phyloP scores from a whole-genome alignment of 441 rosid genomes.

The Populus hybrid region DNA sequence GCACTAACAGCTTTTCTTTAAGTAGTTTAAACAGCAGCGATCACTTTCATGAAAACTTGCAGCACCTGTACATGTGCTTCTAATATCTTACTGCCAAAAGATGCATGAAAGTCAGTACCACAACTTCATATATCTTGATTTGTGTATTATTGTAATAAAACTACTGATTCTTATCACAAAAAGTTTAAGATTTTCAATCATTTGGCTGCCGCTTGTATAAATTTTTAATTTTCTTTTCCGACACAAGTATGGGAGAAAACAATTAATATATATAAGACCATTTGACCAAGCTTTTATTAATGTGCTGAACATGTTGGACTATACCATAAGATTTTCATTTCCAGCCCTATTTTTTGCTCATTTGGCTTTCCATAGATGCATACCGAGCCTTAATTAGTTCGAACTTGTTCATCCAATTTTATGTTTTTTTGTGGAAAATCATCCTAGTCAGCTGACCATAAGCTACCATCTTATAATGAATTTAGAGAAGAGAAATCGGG shows the following conservation, averaged over 20 bases:
- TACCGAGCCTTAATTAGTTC: neutral
- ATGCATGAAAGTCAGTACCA: neutral
- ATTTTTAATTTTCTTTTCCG: neutral
- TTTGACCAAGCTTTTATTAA: neutral
- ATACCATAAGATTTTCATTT: neutral
- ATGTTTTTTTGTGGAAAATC: too few relatives aligned
- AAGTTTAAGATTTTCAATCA: too few relatives aligned
- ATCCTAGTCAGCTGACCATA: neutral
- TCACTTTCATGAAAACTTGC: neutral
- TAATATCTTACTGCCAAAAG: neutral
- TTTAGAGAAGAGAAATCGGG: neutral
- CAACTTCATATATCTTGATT: neutral
- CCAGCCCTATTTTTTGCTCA: neutral
- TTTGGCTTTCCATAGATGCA: neutral
- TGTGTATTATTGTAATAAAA: neutral
- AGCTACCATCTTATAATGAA: neutral
- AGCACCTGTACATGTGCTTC: neutral
- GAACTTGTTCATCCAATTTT: too few relatives aligned
- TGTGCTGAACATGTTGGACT: neutral
- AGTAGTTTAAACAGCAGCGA: neutral
- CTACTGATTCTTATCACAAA: neutral
- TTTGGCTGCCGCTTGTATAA: neutral
- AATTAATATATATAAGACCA: neutral
- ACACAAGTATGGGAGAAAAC: neutral
- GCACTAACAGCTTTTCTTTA: neutral